These are phyloP conservation scores for Geotrichum ghanense DNA, from an alignment of 805 yeast genomes.

Conservation along the genomic window DNA sequence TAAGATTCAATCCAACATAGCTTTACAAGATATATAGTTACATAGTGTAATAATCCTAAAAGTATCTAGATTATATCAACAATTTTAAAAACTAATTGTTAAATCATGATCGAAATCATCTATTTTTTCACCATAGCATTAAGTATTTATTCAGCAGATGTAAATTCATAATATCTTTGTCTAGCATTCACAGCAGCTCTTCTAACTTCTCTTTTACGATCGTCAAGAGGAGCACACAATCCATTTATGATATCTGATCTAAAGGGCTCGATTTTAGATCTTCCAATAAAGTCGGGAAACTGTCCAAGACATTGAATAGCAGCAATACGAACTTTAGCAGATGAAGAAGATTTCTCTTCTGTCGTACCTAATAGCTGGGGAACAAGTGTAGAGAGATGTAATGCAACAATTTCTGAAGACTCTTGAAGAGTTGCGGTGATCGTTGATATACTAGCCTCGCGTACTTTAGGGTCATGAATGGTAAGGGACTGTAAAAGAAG, in stretches of 20 bases:
- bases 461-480: slow-evolving; percentile 36
- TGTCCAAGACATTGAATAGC: slow-evolving; percentile 49
- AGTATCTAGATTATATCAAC: too few species aligned
- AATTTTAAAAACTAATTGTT: too few species aligned
- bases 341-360: slow-evolving; percentile 20
- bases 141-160: background rate
- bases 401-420: slow-evolving; percentile 38
- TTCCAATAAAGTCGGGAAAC: slow-evolving; percentile 29
- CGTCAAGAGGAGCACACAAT: slow-evolving; percentile 50
- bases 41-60: too few species aligned
- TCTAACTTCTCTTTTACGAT: slow-evolving; percentile 62
- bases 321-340: slow-evolving; percentile 41
- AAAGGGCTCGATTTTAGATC: slow-evolving; percentile 39
- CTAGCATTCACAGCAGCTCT: slow-evolving; percentile 69
- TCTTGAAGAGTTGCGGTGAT: slow-evolving; percentile 46
- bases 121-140: background rate
- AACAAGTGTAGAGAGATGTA: slow-evolving; percentile 45
- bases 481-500: slow-evolving; percentile 54
- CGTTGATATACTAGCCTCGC: slow-evolving; percentile 51
- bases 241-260: slow-evolving; percentile 37
- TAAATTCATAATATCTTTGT: slow-evolving; percentile 55
- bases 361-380: slow-evolving; percentile 37
- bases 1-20: too few species aligned
- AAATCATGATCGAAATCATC: too few species aligned
- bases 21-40: too few species aligned